Evolutionary conservation across 139 green algal species (phyloP), one percentile per base, ranked within the genome.

Genomic region (Parachlorella kessleri): DNA sequence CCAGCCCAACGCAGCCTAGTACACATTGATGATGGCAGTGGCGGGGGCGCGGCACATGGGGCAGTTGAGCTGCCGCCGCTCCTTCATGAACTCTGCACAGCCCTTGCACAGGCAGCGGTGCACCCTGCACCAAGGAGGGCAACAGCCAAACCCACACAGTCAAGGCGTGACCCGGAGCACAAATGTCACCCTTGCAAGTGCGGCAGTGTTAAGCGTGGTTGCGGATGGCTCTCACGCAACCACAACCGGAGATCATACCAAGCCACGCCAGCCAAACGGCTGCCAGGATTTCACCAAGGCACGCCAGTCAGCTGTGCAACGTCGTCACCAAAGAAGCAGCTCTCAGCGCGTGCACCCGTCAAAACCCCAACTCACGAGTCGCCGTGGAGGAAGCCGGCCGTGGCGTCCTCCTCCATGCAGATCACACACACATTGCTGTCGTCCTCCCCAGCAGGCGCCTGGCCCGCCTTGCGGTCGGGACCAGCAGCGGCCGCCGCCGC

Each of bases 321-420:
- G n/a, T n/a, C n/a, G n/a, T n/a, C n/a, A n/a, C n/a, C n/a, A n/a
- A n/a, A n/a, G n/a, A n/a, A n/a, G n/a, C n/a, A n/a, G n/a, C n/a
- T n/a, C n/a, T n/a, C n/a, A n/a, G n/a, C n/a, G n/a, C n/a, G n/a
- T n/a, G n/a, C n/a, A n/a, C n/a, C n/a, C n/a, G n/a, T n/a, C n/a
- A n/a, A n/a, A n/a, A n/a, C n/a, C n/a, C n/a, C n/a, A n/a, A 48
- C 74, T 66, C 75, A 80, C 75, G 73, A 76, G 33, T 82, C 75
- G 23, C 65, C 76, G 40, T 85, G 81, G 48, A 85, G 70, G 38
- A 85, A 80, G 30, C 81, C 81, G 38, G 76, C 71, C 6, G 66
- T 73, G 65, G 81, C 76, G 6, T 41, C 35, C 6, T 39, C 70
- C 37, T 84, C 75, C 77, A 85, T 37, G 77, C 81, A 85, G 36